Evolutionary conservation across 306 rosid genomes (phyloP).

Genomic region (Lupinus albus): DNA sequence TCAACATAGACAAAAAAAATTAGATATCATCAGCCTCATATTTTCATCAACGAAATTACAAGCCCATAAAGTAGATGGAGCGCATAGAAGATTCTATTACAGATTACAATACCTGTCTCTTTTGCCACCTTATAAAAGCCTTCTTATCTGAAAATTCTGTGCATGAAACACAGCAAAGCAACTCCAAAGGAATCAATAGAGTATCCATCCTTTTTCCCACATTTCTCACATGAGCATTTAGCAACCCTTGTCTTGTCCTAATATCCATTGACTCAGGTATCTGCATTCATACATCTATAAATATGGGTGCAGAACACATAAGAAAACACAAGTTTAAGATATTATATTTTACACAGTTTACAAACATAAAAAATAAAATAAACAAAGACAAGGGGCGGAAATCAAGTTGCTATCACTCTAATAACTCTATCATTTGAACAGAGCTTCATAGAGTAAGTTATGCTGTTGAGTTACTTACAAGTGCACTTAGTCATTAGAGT

Average conservation of each 20-base stretch:
- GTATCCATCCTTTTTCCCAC: conserved; percentile 96
- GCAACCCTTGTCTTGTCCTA: conserved; percentile 89
- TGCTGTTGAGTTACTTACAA: background rate
- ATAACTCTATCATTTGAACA: conserved; percentile 1
- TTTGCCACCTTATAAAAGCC: conserved; percentile 93
- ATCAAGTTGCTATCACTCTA: background rate
- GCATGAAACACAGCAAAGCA: conserved; percentile 83
- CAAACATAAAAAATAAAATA: conserved; percentile 10
- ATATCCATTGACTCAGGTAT: conserved; percentile 88
- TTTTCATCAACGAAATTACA: conserved; percentile 38
- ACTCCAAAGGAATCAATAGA: conserved; percentile 87
- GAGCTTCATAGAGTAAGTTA: background rate
- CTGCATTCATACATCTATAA: conserved; percentile 50
- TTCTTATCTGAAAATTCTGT: conserved; percentile 98
- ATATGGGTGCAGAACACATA: conserved; percentile 23
- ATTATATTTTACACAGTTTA: conserved; percentile 24
- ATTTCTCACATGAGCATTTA: conserved; percentile 91
- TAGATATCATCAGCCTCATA: conserved; percentile 37
- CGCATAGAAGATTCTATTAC: conserved; percentile 27
- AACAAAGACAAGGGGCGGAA: background rate
- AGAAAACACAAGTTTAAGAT: conserved; percentile 23
- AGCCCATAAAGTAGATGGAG: conserved; percentile 27
- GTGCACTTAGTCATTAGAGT: background rate
- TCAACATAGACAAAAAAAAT: conserved; percentile 33
- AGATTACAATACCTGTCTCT: conserved; percentile 79